Evolutionary conservation across 441 rosid species (phyloP).

Genomic region (Monsonia emarginata): DNA sequence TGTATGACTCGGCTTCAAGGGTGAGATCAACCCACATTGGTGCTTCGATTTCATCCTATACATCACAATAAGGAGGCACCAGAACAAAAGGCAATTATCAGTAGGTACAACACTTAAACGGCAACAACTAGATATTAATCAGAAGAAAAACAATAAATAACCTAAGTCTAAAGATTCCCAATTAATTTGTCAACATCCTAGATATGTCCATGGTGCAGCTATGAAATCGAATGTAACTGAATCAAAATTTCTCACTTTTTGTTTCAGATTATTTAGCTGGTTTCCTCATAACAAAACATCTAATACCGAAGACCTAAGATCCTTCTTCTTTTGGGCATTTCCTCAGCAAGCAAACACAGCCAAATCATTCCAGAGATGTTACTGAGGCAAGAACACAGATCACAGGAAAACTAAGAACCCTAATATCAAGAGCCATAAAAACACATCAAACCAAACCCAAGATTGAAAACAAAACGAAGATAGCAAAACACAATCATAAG

Average conservation of each 20-base stretch:
- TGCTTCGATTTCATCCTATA: constrained; percentile 57
- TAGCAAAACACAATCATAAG: background rate
- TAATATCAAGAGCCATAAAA: background rate
- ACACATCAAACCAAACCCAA: background rate
- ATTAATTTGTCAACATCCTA: background rate
- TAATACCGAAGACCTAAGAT: background rate
- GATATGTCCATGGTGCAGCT: background rate
- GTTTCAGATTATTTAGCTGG: background rate
- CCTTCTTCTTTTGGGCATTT: background rate
- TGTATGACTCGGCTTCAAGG: constrained; percentile 21
- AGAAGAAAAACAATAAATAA: background rate
- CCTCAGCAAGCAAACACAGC: background rate
- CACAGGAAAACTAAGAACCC: background rate
- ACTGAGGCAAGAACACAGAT: background rate
- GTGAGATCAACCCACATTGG: constrained; percentile 61
- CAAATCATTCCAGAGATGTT: background rate
- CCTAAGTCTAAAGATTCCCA: background rate
- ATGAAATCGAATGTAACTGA: background rate
- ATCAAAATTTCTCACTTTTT: background rate
- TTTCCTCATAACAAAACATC: background rate
- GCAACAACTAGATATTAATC: too few species aligned
- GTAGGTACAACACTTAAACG: background rate
- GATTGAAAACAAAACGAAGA: background rate
- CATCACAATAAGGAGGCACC: background rate
- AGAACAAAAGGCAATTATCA: background rate